Evolutionary conservation across 2,329 filamentous ascomycete genomes (phyloP), one percentile per base, ranked within the genome.

Genomic region (Botryotinia narcissicola): DNA sequence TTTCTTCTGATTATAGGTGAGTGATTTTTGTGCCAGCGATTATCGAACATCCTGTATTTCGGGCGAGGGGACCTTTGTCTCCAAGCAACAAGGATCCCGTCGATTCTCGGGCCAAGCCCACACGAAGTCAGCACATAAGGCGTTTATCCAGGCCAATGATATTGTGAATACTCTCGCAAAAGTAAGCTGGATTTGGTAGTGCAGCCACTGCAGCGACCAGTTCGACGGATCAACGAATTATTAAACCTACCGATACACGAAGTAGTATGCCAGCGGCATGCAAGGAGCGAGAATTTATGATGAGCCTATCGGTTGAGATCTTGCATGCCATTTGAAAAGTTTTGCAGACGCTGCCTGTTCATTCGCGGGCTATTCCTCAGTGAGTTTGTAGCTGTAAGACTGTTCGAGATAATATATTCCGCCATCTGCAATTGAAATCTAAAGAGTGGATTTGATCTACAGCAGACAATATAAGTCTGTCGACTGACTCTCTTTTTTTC

Each of bases 181-280:
- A 42, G 32, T 71, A 71, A 66, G 69, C 69, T 71, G 69, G 16
- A 40, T 40, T 64, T n/a, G 37, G 32, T 46, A 40, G 69, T 71
- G 59, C 32, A 51, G 69, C 59, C 69, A 71, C 32, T 62, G 59
- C 32, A 40, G 25, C 25, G 6, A 18, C 59, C 14, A 35, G 25
- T 35, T 42, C 32, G 62, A 48, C 29, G 32, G 59, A 29, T 64
- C 37, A 66, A 42, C 44, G 59, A 64, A 66, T 71, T 25, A 7
- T 37, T 71, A 37, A 40, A 60, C 44, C 22, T 42, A 22, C 48
- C 5, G 48, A 37, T 32, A 42, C 64, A 40, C 66, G 48, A 57
- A 57, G 48, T 57, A 32, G n/a, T 51, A 71, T 64, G 57, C 25
- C 35, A 32, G 14, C 25, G 35, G 42, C 44, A 48, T 29, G 32